Evolutionary conservation across 129 eudicot species (phyloP).

Genomic region (Escallonia herrerae): DNA sequence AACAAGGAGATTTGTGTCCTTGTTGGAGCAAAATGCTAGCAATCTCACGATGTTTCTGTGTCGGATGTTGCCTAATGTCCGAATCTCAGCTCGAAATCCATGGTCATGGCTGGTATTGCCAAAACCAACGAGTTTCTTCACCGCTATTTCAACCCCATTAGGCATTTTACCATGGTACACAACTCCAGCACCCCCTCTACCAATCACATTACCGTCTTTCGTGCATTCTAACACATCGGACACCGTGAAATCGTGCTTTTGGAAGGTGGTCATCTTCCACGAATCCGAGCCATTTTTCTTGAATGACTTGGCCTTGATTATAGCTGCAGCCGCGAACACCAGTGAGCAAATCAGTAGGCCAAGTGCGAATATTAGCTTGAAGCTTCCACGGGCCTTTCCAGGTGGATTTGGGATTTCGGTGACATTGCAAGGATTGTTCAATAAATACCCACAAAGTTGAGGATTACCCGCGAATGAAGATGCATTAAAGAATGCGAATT

Average conservation of each 20-base stretch:
- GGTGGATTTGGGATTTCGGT: conserved; percentile 17
- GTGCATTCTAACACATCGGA: conserved; percentile 67
- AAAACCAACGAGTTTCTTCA: conserved; percentile 62
- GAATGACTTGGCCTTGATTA: conserved; percentile 63
- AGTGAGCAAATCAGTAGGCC: conserved; percentile 60
- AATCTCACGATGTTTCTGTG: conserved; percentile 83
- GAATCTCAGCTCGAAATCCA: conserved; percentile 80
- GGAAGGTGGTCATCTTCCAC: conserved; percentile 88
- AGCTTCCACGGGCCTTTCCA: conserved; percentile 29
- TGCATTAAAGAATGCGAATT: conserved; percentile 67
- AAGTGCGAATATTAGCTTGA: conserved; percentile 61
- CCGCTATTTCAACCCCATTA: conserved; percentile 79
- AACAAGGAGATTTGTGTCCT: conserved; percentile 68
- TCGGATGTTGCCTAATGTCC: conserved; percentile 82
- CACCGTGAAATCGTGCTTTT: conserved; percentile 61
- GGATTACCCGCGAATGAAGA: conserved; percentile 85
- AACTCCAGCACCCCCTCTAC: conserved; percentile 90
- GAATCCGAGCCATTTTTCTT: conserved; percentile 39
- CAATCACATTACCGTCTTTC: conserved; percentile 86
- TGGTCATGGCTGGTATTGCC: conserved; percentile 64
- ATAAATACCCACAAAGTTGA: conserved; percentile 61
- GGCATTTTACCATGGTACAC: conserved; percentile 95
- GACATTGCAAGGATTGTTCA: conserved; percentile 60
- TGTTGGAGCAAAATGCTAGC: conserved; percentile 81
- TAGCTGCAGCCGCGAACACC: conserved; percentile 64